Evolutionary conservation across 352 stramenopile genomes (phyloP), one percentile per base, ranked within the genome.

Genomic region (Phytopythium vexans): DNA sequence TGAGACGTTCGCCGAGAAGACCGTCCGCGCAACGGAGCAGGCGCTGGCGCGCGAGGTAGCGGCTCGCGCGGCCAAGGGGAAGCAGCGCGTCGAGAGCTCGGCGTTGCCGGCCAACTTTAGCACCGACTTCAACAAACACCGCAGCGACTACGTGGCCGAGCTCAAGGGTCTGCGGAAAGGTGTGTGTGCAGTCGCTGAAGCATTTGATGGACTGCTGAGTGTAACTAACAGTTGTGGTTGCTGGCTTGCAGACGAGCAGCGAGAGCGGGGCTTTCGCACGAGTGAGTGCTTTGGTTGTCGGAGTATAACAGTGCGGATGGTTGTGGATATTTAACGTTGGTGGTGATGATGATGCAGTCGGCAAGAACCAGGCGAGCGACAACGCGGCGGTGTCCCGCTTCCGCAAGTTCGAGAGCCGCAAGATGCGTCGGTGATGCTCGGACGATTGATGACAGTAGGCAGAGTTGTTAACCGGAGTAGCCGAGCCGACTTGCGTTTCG

Each of bases 81-180:
- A 42, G 4, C 41, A 45, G 0, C 53, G 56, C 9, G 54, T 82
- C 21, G 50, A 70, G 5, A 88, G 63, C 49, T 88, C 79, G 1
- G 70, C 67, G 36, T 60, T 93, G 12, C 83, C 83, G 2, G 57
- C 70, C 12, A 93, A 93, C 60, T 88, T 88, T 34, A 93, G 83
- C 50, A 72, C 66, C 1, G 78, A 93, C 60, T 93, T 89, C 36
- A 89, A 89, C 54, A 74, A 77, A 37, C 83, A 93, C 54, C 68
- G 64, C 38, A 80, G 57, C 34, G 79, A 89, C 45, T 88, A 74
- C 53, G 70, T 90, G 16, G 63, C 68, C 1, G 73, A 88, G 49
- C 67, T 91, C 59, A 93, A 93, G 67, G 78, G 54, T 31, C 43
- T 88, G 52, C 70, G 66, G 42, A 77, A 74, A 73, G 80, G 80